Conservation (phyloP, 306 rosid genomes). For the Crataegus laevigata region DNA sequence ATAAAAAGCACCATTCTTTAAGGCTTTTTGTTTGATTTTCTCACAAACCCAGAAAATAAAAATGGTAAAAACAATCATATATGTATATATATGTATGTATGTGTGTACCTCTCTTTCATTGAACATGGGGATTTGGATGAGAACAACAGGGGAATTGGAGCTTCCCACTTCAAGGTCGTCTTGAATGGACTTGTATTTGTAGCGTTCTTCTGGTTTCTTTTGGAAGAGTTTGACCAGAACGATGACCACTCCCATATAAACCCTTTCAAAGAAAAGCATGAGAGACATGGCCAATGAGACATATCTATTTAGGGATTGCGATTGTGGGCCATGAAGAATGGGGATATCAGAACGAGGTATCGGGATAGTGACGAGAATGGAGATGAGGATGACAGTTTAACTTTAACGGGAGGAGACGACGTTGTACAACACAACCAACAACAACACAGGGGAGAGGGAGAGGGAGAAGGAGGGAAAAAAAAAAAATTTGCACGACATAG, state of each 20-base stretch:
- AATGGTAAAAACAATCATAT: neutral
- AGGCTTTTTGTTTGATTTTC: neutral
- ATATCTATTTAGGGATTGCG: constrained; percentile 7
- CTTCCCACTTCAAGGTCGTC: constrained; percentile 76
- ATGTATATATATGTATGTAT: no score
- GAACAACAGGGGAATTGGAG: constrained; percentile 75
- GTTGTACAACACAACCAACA: no score
- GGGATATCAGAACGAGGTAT: no score
- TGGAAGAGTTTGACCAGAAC: constrained; percentile 80
- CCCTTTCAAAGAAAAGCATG: constrained; percentile 79
- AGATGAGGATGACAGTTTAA: no score
- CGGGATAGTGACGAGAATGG: no score
- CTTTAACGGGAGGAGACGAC: no score
- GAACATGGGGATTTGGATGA: constrained; percentile 97
- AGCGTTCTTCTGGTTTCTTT: constrained; percentile 83
- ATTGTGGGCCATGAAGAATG: no score
- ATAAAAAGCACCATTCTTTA: neutral
- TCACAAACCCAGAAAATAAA: neutral
- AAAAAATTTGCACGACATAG: no score
- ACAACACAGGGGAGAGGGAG: no score
- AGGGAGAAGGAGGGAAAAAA: no score
- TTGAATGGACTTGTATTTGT: constrained; percentile 49
- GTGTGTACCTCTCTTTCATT: constrained; percentile 76
- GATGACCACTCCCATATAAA: constrained; percentile 92
- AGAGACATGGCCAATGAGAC: constrained; percentile 74